phyloP scores from a whole-genome alignment of 176 grass and related monocot species.

The Aegilops bicornis region DNA sequence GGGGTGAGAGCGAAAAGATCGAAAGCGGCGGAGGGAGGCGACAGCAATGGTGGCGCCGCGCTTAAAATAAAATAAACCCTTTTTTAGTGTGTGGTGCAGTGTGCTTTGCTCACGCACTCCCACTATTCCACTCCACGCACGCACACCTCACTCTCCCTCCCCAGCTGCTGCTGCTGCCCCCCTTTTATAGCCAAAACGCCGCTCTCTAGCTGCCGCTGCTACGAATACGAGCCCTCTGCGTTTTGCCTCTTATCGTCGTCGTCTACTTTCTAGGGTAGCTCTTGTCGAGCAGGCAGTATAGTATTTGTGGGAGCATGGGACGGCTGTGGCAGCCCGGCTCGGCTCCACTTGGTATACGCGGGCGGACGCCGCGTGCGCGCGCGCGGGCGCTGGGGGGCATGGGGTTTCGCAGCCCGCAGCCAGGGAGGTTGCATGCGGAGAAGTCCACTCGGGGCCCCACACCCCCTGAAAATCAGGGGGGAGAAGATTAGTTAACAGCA shows the following conservation, averaged over 20 bases:
- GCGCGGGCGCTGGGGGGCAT: background rate
- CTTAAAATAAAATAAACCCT: conserved; percentile 50
- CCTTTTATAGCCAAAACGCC: background rate
- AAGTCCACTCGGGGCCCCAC: background rate
- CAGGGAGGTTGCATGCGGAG: background rate
- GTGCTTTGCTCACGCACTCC: background rate
- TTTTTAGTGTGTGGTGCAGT: conserved; percentile 24
- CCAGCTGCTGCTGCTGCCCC: background rate
- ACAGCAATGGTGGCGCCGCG: conserved; percentile 35
- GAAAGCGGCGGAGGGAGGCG: conserved; percentile 6
- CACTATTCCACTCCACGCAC: background rate
- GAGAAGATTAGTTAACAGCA: no score
- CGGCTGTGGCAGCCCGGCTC: background rate
- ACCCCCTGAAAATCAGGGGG: no score
- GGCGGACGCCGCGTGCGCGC: background rate
- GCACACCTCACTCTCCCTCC: conserved; percentile 2
- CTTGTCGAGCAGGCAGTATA: background rate
- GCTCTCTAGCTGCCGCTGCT: background rate
- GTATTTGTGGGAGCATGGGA: background rate
- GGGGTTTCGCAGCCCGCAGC: background rate
- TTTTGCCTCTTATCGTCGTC: background rate
- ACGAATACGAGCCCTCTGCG: background rate
- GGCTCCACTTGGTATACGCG: background rate
- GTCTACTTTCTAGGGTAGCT: background rate
- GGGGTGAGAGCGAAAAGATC: background rate